Percentiles rank a stretch among this genome's conserved stretches.
Conservation (phyloP, 495 filamentous ascomycete species). For the Xylaria longipes region DNA sequence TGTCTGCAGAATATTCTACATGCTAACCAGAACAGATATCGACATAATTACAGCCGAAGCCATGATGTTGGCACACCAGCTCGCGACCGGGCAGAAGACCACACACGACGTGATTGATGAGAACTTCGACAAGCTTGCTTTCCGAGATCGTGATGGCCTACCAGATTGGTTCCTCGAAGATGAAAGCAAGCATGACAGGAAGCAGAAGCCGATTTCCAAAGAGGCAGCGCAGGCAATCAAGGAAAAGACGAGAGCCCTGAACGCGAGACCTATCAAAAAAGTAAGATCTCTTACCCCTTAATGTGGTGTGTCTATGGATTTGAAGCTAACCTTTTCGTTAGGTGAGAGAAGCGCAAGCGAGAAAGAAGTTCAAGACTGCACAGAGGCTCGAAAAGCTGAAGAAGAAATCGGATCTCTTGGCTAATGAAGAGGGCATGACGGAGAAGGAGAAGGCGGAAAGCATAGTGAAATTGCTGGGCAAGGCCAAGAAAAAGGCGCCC, state of each 20-base stretch:
- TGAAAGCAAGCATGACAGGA: constrained; percentile 81
- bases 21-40: constrained; percentile 71
- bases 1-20: not conserved
- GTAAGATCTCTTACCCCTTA: constrained; percentile 1
- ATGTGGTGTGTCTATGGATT: not conserved
- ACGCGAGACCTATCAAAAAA: constrained; percentile 99
- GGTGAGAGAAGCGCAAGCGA: constrained; percentile 90
- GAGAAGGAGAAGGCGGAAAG: constrained; percentile 92
- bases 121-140: constrained; percentile 87
- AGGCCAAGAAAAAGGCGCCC: constrained; percentile 84
- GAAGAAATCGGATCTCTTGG: constrained; percentile 89
- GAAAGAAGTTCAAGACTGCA: constrained; percentile 95
- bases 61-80: constrained; percentile 94
- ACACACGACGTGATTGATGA: constrained; percentile 83
- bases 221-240: constrained; percentile 92
- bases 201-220: constrained; percentile 85
- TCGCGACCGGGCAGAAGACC: constrained; percentile 84
- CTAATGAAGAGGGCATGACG: constrained; percentile 86
- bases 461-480: constrained; percentile 81
- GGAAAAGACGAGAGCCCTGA: constrained; percentile 91
- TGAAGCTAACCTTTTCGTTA: constrained; percentile 5
- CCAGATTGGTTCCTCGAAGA: constrained; percentile 99
- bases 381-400: constrained; percentile 89
- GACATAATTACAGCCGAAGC: constrained; percentile 98
- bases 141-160: constrained; percentile 90